phyloP scores from a whole-genome alignment of 2,329 filamentous ascomycete genomes.

The Niveomyces coronatus region DNA sequence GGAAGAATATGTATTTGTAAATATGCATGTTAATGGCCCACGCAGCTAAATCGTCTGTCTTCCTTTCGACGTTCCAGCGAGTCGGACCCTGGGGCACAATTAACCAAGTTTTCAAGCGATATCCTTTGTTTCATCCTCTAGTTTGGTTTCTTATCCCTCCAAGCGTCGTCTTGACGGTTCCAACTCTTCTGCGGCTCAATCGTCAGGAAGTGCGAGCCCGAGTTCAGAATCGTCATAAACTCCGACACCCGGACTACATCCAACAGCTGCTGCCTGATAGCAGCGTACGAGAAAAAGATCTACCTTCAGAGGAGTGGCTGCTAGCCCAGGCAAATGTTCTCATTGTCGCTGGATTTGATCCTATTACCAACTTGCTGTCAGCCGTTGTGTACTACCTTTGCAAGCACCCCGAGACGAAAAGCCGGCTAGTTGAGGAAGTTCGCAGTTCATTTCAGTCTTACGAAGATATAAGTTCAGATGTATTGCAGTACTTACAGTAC shows the following conservation, averaged over 20 bases:
- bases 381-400: slow-evolving; percentile 3
- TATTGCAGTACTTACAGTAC: slow-evolving; percentile 11
- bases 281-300: neutral
- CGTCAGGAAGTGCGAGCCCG: neutral
- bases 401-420: neutral
- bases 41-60: neutral
- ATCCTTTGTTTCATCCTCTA: slow-evolving; percentile 3
- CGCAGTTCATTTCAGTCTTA: slow-evolving; percentile 14
- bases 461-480: slow-evolving; percentile 13
- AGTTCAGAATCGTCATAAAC: neutral
- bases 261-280: neutral
- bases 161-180: neutral
- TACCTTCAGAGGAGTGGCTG: slow-evolving; percentile 1
- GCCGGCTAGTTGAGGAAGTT: slow-evolving; percentile 11
- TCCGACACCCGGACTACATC: neutral
- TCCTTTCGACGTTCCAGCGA: slow-evolving; percentile 6
- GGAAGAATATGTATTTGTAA: neutral
- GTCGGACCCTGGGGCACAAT: slow-evolving; percentile 7
- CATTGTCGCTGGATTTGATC: slow-evolving; percentile 1
- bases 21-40: no score
- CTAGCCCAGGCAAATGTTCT: slow-evolving; percentile 3
- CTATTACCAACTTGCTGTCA: slow-evolving; percentile 10
- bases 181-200: slow-evolving; percentile 1
- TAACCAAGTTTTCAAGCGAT: slow-evolving; percentile 3
- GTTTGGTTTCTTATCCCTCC: neutral